These are phyloP conservation scores for Ogataea zsoltii DNA, from an alignment of 805 yeast species.

Conservation along the genomic window DNA sequence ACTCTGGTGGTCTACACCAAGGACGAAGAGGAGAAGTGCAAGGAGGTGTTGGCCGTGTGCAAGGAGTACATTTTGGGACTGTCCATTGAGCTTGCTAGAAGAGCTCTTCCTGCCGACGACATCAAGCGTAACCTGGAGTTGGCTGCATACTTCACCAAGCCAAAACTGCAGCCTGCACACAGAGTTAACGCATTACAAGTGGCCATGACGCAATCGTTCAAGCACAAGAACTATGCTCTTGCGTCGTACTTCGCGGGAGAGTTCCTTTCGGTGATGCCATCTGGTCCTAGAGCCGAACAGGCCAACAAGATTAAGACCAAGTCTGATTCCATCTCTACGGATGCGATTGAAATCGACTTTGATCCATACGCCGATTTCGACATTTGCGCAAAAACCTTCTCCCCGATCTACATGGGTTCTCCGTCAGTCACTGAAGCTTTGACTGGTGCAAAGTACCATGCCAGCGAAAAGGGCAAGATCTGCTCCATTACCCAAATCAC, in stretches of 20 bases:
- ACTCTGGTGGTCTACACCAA: slow-evolving; percentile 69
- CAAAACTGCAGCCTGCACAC: slow-evolving; percentile 80
- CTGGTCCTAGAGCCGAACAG: slow-evolving; percentile 85
- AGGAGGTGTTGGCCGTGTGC: slow-evolving; percentile 68
- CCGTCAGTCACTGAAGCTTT: slow-evolving; percentile 74
- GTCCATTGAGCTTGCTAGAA: slow-evolving; percentile 87
- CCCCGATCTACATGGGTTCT: slow-evolving; percentile 84
- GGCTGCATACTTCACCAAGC: slow-evolving; percentile 93
- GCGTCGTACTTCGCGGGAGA: slow-evolving; percentile 90
- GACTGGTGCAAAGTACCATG: slow-evolving; percentile 86
- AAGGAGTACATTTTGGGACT: slow-evolving; percentile 91
- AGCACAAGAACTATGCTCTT: slow-evolving; percentile 80
- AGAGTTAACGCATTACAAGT: slow-evolving; percentile 86
- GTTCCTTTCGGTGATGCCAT: slow-evolving; percentile 64
- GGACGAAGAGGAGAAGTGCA: slow-evolving; percentile 76
- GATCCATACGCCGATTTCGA: slow-evolving; percentile 91
- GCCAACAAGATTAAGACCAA: slow-evolving; percentile 80
- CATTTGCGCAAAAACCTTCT: slow-evolving; percentile 80
- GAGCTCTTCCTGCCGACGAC: slow-evolving; percentile 69
- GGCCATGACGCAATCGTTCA: slow-evolving; percentile 92
- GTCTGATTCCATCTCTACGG: slow-evolving; percentile 79
- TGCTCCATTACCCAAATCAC: slow-evolving; percentile 79
- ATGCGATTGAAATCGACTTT: slow-evolving; percentile 87
- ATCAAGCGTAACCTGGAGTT: slow-evolving; percentile 87
- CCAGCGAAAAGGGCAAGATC: slow-evolving; percentile 72